Percentiles rank a stretch among this genome's conserved stretches.
Conservation (phyloP, 768 basidiomycete species). For the Hygrophorus pudorinus region DNA sequence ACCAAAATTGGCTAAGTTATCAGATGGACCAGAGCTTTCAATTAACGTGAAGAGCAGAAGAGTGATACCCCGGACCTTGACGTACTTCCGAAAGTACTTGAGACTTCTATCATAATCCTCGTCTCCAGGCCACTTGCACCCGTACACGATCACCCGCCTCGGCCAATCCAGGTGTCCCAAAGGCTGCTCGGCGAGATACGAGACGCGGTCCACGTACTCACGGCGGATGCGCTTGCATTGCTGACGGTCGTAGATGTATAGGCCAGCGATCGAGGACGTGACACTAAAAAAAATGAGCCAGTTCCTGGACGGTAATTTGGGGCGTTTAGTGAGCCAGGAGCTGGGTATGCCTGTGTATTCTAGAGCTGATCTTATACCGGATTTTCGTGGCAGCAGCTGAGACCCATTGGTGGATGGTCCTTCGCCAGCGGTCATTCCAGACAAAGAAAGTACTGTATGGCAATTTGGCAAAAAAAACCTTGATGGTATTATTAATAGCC, state of each 20-base stretch:
- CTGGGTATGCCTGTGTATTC: constrained; percentile 59
- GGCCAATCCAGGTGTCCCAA: constrained; percentile 55
- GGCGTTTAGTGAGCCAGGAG: constrained; percentile 77
- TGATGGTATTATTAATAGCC: too few species aligned
- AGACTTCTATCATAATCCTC: constrained; percentile 80
- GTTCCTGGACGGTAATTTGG: constrained; percentile 82
- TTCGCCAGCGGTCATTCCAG: too few species aligned
- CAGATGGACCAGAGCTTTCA: constrained; percentile 6
- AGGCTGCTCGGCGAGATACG: constrained; percentile 61
- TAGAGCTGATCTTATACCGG: constrained; percentile 54
- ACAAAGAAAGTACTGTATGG: too few species aligned
- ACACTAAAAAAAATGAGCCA: constrained; percentile 88
- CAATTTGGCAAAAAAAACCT: too few species aligned
- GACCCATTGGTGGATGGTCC: constrained; percentile 4
- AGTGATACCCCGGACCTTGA: constrained; percentile 60
- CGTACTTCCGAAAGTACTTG: constrained; percentile 91
- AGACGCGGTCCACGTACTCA: constrained; percentile 73
- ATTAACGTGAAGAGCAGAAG: constrained; percentile 3
- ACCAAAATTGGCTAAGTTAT: constrained; percentile 75
- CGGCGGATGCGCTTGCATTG: constrained; percentile 71
- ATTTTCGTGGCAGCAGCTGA: constrained; percentile 18
- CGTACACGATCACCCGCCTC: constrained; percentile 79
- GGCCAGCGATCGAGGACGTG: constrained; percentile 57
- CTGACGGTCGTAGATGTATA: constrained; percentile 79
- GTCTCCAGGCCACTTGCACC: constrained; percentile 89